phyloP scores from a whole-genome alignment of 1,284 basidiomycete genomes.

The Microbotryum lychnidis-dioicae region DNA sequence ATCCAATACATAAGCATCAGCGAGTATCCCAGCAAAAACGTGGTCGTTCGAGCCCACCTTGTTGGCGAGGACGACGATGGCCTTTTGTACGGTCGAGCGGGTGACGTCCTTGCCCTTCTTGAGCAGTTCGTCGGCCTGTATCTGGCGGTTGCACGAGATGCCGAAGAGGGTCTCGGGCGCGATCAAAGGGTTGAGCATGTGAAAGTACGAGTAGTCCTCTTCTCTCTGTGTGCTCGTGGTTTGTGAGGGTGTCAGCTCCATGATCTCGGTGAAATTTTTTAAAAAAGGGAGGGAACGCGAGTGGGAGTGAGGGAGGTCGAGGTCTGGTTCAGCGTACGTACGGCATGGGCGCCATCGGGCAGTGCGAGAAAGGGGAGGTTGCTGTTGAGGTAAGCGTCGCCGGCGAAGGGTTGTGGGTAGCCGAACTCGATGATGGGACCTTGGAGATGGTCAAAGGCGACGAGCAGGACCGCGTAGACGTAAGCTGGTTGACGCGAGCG shows the following conservation, averaged over 20 bases:
- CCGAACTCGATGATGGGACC: slow-evolving; percentile 81
- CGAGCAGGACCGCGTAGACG: slow-evolving; percentile 26
- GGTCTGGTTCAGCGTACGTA: slow-evolving; percentile 48
- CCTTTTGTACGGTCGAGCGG: slow-evolving; percentile 93
- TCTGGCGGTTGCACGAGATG: slow-evolving; percentile 97
- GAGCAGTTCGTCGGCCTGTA: slow-evolving; percentile 69
- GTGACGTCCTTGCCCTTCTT: slow-evolving; percentile 81
- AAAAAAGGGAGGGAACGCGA: neutral
- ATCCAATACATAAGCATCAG: neutral
- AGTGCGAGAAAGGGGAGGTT: slow-evolving; percentile 93
- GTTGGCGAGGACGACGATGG: slow-evolving; percentile 79
- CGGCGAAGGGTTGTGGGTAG: slow-evolving; percentile 54
- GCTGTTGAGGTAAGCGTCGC: slow-evolving; percentile 69
- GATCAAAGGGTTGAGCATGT: slow-evolving; percentile 49
- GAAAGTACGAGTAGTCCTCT: slow-evolving; percentile 97
- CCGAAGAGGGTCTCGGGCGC: slow-evolving; percentile 67
- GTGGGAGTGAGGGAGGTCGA: neutral
- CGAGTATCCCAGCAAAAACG: neutral
- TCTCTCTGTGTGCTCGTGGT: slow-evolving; percentile 51
- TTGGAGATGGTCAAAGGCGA: slow-evolving; percentile 45
- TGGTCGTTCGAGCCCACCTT: slow-evolving; percentile 12
- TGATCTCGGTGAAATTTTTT: too few relatives aligned
- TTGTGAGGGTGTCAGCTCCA: neutral
- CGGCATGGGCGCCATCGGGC: slow-evolving; percentile 92
- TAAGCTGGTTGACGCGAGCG: neutral